Evolutionary conservation across 257 asterid genomes (phyloP), one percentile per base, ranked within the genome.

Genomic region (Capsicum rhomboideum): DNA sequence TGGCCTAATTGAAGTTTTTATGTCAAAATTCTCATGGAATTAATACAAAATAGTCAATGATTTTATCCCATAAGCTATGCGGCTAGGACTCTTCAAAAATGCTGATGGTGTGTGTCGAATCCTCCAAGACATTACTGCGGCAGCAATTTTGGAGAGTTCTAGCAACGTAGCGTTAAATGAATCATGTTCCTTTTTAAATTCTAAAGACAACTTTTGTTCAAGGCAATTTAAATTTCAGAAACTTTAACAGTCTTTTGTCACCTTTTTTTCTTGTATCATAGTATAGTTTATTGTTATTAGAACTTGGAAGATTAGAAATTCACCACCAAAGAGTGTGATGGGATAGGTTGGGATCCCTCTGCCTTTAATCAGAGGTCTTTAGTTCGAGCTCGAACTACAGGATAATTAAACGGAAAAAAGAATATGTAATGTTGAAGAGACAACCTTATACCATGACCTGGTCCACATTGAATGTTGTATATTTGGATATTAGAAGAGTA

Each of bases 381-480:
- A 21, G 8, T 23, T 72, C 12, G 12, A 72, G 79, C 12, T n/a
- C 4, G 10, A n/a, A n/a, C n/a, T 4, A 40, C 54, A n/a, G 0
- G 18, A 69, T n/a, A 12, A 10, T 6, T 4, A 26, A 28, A 26
- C 10, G 0, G 0, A 8, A n/a, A 31, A 53, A 11, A 20, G 34
- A 7, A 42, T 34, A 17, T 34, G 37, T 63, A 81, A 40, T 44
- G 11, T 14, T 40, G 26, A 67, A 23, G 44, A 82, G 4, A 53
- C 10, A 63, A 92, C 98, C 99, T 93, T 3, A 93, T 92, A 80
- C 99, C 99, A 87, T 95, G 97, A 77, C 98, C 99, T 72, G 95
- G 95, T 83, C 97, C 96, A 80, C 98, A 93, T 20, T 75, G 59
- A 17, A 93, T 81, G 18, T 92, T 85, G 42, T n/a, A 34, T 54